A percentile compares a stretch with the other conserved stretches of the same genome.
Conservation (phyloP, 1,284 basidiomycete genomes). For the Austropuccinia psidii region DNA sequence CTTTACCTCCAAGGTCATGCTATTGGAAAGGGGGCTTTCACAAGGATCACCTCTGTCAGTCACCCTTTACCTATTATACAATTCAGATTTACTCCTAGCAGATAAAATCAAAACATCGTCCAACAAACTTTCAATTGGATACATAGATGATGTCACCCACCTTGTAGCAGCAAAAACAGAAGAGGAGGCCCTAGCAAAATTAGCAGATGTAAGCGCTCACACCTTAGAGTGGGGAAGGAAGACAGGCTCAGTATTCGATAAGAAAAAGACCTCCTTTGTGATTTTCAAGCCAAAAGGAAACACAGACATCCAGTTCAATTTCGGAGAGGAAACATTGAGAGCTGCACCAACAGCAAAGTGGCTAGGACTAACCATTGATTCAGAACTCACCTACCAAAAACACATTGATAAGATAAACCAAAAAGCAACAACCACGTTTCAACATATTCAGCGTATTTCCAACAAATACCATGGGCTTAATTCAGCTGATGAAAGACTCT, state of each 20-base stretch:
- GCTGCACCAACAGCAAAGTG: not conserved
- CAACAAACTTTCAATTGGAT: slow-evolving; percentile 7
- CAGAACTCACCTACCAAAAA: not conserved
- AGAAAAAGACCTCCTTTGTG: slow-evolving; percentile 1
- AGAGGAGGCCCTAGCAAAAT: not conserved
- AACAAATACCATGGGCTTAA: no score
- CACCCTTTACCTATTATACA: slow-evolving; percentile 13
- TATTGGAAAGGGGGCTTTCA: not conserved
- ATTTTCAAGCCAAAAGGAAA: not conserved
- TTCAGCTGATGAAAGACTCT: no score
- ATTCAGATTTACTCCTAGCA: not conserved
- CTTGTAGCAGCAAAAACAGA: not conserved
- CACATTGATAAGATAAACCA: not conserved
- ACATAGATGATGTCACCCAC: slow-evolving; percentile 15
- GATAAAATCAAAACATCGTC: not conserved
- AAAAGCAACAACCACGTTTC: no score
- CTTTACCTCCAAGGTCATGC: not conserved
- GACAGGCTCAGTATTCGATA: slow-evolving; percentile 7
- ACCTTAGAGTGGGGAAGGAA: not conserved
- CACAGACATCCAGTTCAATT: not conserved
- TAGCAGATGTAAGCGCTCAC: not conserved
- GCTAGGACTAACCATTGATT: not conserved
- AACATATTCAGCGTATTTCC: no score
- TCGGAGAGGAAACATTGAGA: not conserved
- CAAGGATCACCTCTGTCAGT: slow-evolving; percentile 7